Conservation (phyloP, 306 rosid genomes). For the Medicago ruthenica region DNA sequence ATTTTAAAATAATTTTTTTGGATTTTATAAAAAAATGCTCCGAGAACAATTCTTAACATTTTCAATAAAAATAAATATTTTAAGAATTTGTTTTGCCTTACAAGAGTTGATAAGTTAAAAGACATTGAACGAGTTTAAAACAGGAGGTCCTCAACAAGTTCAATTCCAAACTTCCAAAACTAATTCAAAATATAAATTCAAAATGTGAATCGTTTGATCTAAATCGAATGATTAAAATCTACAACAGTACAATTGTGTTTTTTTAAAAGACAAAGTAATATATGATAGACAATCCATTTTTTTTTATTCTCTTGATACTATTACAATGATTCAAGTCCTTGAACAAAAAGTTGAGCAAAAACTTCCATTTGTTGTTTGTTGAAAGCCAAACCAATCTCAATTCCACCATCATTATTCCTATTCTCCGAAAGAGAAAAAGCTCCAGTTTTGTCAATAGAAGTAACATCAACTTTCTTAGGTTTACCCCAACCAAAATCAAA, state of each 20-base stretch:
- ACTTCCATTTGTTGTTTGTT: slow-evolving; percentile 37
- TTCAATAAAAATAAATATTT: too few species aligned
- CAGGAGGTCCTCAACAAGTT: neutral
- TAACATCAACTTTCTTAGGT: slow-evolving; percentile 52
- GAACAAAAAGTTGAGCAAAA: slow-evolving; percentile 28
- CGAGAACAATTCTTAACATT: too few species aligned
- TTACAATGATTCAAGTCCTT: slow-evolving; percentile 14
- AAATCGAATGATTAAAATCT: neutral
- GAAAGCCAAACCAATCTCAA: slow-evolving; percentile 53
- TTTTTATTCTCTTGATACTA: neutral
- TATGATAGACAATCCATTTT: neutral
- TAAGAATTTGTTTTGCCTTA: too few species aligned
- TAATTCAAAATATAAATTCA: neutral
- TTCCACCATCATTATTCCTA: slow-evolving; percentile 36
- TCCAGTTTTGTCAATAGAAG: slow-evolving; percentile 43
- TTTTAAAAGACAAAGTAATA: too few species aligned
- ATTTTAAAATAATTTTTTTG: too few species aligned
- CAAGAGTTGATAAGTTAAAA: too few species aligned
- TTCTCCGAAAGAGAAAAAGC: slow-evolving; percentile 48
- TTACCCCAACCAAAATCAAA: slow-evolving; percentile 69
- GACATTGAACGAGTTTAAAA: too few species aligned
- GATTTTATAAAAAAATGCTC: too few species aligned
- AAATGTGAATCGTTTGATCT: neutral
- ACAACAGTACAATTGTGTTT: neutral
- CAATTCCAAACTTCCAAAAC: neutral